phyloP scores from a whole-genome alignment of 2,329 filamentous ascomycete species.

The Phoma herbarum region DNA sequence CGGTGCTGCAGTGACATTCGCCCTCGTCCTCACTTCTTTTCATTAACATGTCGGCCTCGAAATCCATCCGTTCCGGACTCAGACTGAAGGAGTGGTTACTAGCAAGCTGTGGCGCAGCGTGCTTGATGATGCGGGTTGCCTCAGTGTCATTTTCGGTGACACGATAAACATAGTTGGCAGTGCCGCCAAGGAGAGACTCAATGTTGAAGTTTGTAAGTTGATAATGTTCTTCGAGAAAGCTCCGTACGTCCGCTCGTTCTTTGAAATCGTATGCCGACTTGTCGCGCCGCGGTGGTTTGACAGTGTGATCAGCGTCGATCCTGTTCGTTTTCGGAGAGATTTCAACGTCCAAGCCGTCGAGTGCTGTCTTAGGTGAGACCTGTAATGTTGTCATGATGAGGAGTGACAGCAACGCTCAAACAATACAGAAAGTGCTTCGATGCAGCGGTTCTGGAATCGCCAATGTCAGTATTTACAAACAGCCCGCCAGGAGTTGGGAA shows the following conservation, averaged over 20 bases:
- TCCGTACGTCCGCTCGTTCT: not conserved
- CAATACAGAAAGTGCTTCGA: not conserved
- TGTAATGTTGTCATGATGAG: not conserved
- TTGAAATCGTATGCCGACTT: conserved; percentile 4
- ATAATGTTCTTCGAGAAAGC: not conserved
- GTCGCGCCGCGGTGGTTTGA: not conserved
- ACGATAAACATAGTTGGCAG: conserved; percentile 50
- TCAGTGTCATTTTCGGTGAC: conserved; percentile 11
- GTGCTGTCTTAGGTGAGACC: not conserved
- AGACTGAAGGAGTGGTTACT: conserved; percentile 37
- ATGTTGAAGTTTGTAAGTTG: not conserved
- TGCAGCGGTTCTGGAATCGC: too few species aligned
- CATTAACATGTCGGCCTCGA: conserved; percentile 41
- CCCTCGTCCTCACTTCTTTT: conserved; percentile 21
- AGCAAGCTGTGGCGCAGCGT: conserved; percentile 45
- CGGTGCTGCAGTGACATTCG: not conserved
- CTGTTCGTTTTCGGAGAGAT: not conserved
- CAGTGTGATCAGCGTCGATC: not conserved
- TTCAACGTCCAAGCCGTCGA: not conserved
- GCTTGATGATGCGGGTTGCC: conserved; percentile 43
- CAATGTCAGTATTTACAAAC: not conserved
- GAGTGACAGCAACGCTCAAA: not conserved
- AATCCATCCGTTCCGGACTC: conserved; percentile 45
- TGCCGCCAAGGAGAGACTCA: conserved; percentile 41
- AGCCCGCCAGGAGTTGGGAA: not conserved